phyloP scores from a whole-genome alignment of 352 stramenopile species.

The Aphanomyces invadans region DNA sequence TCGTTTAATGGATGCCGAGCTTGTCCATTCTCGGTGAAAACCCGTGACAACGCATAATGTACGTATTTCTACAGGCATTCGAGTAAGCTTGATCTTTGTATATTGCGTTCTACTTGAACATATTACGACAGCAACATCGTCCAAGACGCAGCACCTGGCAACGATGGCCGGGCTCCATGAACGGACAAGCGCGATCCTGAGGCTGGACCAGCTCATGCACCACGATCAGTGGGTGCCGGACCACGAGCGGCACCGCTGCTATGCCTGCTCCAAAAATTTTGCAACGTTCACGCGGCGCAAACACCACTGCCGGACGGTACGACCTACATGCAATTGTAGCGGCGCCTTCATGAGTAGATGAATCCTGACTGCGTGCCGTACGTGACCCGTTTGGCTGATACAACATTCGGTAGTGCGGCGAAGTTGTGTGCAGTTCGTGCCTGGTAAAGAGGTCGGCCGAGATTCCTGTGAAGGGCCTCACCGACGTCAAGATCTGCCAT shows the following conservation, averaged over 20 bases:
- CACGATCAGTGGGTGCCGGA: constrained; percentile 23
- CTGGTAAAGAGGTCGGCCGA: constrained; percentile 63
- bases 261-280: constrained; percentile 25
- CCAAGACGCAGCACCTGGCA: neutral
- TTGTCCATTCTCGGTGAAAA: neutral
- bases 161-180: neutral
- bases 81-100: neutral
- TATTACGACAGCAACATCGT: neutral
- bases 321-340: neutral
- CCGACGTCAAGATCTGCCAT: constrained; percentile 71
- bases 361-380: too few relatives aligned
- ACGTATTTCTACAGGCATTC: neutral
- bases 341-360: neutral
- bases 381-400: neutral
- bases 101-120: neutral
- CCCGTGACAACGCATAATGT: neutral
- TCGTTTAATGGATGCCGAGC: neutral
- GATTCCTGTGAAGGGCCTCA: constrained; percentile 42
- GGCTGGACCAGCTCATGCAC: constrained; percentile 22
- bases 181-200: constrained; percentile 1
- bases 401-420: constrained; percentile 41
- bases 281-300: constrained; percentile 23
- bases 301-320: constrained; percentile 26
- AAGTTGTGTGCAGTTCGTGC: constrained; percentile 77
- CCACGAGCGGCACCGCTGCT: constrained; percentile 19